Conservation (phyloP, 495 filamentous ascomycete genomes). For the Penicillium egyptiacum region DNA sequence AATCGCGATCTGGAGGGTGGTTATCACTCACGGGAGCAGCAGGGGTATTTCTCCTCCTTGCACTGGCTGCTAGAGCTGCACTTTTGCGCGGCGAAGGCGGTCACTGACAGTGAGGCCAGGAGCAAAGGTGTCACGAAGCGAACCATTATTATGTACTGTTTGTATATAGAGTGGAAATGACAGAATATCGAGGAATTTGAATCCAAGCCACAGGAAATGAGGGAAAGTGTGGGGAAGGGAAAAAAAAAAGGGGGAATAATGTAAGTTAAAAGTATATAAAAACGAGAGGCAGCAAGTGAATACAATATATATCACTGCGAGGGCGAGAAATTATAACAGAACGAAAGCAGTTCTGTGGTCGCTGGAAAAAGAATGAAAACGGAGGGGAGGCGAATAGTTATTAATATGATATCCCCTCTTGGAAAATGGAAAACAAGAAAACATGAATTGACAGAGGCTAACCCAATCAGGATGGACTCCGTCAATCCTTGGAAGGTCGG, state of each 20-base stretch:
- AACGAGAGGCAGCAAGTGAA: constrained; percentile 14
- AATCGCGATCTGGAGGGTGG: constrained; percentile 5
- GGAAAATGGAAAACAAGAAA: neutral
- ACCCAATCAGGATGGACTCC: neutral
- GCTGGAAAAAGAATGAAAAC: neutral
- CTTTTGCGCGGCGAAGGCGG: constrained; percentile 36
- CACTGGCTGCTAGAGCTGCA: constrained; percentile 66
- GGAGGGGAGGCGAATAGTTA: constrained; percentile 8
- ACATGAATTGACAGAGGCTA: neutral
- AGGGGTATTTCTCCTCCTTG: constrained; percentile 67
- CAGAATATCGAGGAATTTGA: constrained; percentile 18
- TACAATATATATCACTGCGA: constrained; percentile 6
- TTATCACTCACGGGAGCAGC: constrained; percentile 81
- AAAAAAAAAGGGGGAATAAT: neutral
- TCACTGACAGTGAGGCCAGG: constrained; percentile 40
- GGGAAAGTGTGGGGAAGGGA: constrained; percentile 1
- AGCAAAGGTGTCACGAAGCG: constrained; percentile 35
- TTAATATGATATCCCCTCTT: constrained; percentile 5
- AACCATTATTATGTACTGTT: constrained; percentile 34
- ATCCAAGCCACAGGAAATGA: constrained; percentile 14
- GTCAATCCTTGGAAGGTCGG: neutral
- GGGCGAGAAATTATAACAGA: neutral
- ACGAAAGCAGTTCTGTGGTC: constrained; percentile 4
- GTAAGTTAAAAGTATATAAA: neutral
- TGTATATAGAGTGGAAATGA: constrained; percentile 15